Evolutionary conservation across 192 early-diverging fungal species (phyloP), one percentile per base, ranked within the genome.

Genomic region (Podila epigama): DNA sequence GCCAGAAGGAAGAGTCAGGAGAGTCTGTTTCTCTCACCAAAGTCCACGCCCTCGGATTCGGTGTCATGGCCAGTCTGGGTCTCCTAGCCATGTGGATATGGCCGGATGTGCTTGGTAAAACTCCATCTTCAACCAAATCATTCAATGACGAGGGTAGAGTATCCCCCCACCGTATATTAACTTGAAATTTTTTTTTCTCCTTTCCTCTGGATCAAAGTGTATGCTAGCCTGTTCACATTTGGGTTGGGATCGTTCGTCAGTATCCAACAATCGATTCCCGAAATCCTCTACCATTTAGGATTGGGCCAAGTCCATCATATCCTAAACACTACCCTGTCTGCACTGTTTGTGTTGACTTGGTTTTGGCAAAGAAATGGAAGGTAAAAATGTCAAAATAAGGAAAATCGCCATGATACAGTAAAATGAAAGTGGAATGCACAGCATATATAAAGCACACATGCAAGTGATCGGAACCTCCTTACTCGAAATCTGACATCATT

Each of bases 71-170:
- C 12, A 81, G 80, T 32, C 48, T 75, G n/a, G 80, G 80, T 3
- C 62, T 81, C 13, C 39, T 81, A 15, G 71, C 71, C 35, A 75
- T 81, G 72, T 81, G 72, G 72, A 53, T 68, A 68, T 81, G 65
- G 60, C 63, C 80, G 25, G 58, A 81, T 40, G 70, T 69, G 4
- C 63, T 81, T 28, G 64, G 79, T 81, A 69, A 56, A n/a, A 44
- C 20, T 4, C 6, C 8, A 5, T 18, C 40, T 3, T 16, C 18
- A 13, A 1, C n/a, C 42, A 20, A 48, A 16, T 48, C 18, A 16
- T 4, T 0, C 18, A n/a, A 20, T 4, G n/a, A 48, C 4, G 18
- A 13, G 13, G 18, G 22, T 5, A 48, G n/a, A 48, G 6, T 48
- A 20, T 20, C 13, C 13, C n/a, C n/a, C n/a, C n/a, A n/a, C n/a